Evolutionary conservation across 108 stramenopile genomes (phyloP).

Genomic region (Bacterosira constricta): DNA sequence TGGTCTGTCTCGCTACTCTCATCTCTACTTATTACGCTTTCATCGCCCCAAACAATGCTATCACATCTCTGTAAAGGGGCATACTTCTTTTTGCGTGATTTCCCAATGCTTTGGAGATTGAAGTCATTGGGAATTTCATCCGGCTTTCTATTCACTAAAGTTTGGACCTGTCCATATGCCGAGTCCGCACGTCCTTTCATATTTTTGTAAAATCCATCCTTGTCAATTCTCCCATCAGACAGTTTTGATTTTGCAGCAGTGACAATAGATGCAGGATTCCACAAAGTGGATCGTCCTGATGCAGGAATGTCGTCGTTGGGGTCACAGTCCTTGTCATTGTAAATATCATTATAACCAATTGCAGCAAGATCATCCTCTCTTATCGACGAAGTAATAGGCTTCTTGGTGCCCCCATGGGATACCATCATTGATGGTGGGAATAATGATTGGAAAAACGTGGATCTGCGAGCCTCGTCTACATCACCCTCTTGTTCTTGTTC

Average conservation of each 20-base stretch:
- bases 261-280: conserved; percentile 42
- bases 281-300: conserved; percentile 7
- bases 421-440: conserved; percentile 6
- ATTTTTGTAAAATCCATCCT: conserved; percentile 36
- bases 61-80: not conserved
- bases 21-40: conserved; percentile 9
- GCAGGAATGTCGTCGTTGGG: conserved; percentile 23
- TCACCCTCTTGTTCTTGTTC: not conserved
- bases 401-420: not conserved
- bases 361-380: conserved; percentile 7
- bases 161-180: conserved; percentile 20
- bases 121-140: conserved; percentile 11
- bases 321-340: conserved; percentile 18
- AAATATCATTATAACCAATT: conserved; percentile 9
- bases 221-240: conserved; percentile 24
- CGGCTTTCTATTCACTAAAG: not conserved
- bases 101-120: conserved; percentile 32
- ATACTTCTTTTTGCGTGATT: conserved; percentile 10
- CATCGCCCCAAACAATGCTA: conserved; percentile 44
- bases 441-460: conserved; percentile 12
- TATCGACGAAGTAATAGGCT: not conserved
- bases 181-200: not conserved
- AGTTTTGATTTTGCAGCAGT: conserved; percentile 17
- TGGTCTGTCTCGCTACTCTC: not conserved
- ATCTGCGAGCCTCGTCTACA: conserved; percentile 7